These are phyloP conservation scores for Knoxdaviesia proteae DNA, from an alignment of 2,329 filamentous ascomycete species.

Conservation along the genomic window DNA sequence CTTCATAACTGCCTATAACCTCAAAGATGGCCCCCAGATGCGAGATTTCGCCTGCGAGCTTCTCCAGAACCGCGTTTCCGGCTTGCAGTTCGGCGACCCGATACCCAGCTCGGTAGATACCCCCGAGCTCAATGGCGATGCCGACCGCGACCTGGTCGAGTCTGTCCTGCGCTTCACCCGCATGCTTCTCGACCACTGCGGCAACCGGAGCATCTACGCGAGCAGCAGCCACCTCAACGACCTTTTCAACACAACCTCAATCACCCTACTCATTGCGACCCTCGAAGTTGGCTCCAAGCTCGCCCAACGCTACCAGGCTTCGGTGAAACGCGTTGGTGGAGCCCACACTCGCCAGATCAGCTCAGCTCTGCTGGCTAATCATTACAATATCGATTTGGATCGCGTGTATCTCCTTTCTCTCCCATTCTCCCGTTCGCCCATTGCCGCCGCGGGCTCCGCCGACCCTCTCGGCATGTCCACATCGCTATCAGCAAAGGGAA, in stretches of 20 bases:
- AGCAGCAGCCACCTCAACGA: conserved; percentile 82
- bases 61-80: conserved; percentile 35
- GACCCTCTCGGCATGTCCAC: conserved; percentile 29
- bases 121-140: conserved; percentile 42
- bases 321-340: conserved; percentile 52
- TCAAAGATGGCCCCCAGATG: conserved; percentile 62
- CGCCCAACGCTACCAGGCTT: conserved; percentile 80
- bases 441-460: conserved; percentile 20
- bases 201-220: conserved; percentile 86
- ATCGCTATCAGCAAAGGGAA: conserved; percentile 41
- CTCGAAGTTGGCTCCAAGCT: conserved; percentile 68
- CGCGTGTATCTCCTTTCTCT: conserved; percentile 65
- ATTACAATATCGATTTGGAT: conserved; percentile 64
- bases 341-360: conserved; percentile 38
- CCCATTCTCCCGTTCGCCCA: conserved; percentile 58
- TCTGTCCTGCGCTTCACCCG: conserved; percentile 68
- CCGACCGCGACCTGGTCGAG: conserved; percentile 63
- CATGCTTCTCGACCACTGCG: conserved; percentile 80
- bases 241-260: conserved; percentile 69
- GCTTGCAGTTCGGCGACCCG: conserved; percentile 24
- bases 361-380: conserved; percentile 55
- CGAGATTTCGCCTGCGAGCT: conserved; percentile 50
- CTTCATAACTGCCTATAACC: conserved; percentile 60
- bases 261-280: conserved; percentile 56
- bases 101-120: background rate